Evolutionary conservation across 495 filamentous ascomycete genomes (phyloP), one percentile per base, ranked within the genome.

Genomic region (Lindgomyces ingoldianus): DNA sequence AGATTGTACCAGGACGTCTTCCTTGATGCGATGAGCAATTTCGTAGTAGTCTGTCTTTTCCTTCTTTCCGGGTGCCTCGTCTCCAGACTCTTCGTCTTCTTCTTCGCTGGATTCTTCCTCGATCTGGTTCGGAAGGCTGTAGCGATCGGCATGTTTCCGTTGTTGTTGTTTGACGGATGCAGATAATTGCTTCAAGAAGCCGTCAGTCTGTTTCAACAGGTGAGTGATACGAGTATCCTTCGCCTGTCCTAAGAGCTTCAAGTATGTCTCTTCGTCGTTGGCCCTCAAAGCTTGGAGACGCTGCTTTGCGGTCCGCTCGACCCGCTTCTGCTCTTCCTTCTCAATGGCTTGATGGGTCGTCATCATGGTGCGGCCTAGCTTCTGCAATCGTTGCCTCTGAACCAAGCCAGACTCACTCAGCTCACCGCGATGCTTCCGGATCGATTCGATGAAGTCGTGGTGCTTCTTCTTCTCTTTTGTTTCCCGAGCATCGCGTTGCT

Each of bases 201-300:
- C 91, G 74, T 98, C 93, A 30, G 94, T 98, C 77, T 98, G 94
- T 66, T 87, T 89, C 30, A 98, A 85, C 61, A 98, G 82, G 73
- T 98, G 94, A 16, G 95, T 94, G 69, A 98, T 98, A 86, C 94
- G 93, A 21, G 91, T 96, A 81, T 98, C 94, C 80, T 98, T 98
- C 62, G 94, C 95, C 73, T 98, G 93, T 72, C 93, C 94, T 66
- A 98, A 86, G 65, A 98, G 81, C 73, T 96, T 97, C 70, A 98
- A 80, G 73, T 98, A 98, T 0, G 94, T 95, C 75, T 96, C 94
- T 81, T 98, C 94, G 76, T 98, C 93, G 85, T 98, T 96, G 68
- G 93, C 92, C 78, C 96, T 98, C 76, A 98, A 80, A 29, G 95
- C 95, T 77, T 96, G 91, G 42, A 98, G 90, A 97, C 94, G 95